These are phyloP conservation scores for Saposhnikovia divaricata DNA, from an alignment of 129 eudicot species.

Conservation along the genomic window DNA sequence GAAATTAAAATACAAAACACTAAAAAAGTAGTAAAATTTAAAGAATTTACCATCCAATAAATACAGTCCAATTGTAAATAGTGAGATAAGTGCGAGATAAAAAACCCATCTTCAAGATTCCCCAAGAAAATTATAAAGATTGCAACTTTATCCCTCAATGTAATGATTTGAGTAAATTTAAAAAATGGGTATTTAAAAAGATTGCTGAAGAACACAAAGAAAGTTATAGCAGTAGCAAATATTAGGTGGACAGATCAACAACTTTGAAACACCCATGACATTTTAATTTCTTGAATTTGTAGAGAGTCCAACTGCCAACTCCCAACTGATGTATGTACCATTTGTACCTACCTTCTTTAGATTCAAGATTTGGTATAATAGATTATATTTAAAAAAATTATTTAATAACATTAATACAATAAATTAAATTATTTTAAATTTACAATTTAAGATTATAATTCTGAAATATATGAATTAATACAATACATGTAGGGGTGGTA, in stretches of 20 bases:
- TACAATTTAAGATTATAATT: too few relatives aligned
- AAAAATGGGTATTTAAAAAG: slow-evolving; percentile 16
- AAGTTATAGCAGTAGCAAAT: not conserved
- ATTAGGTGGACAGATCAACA: slow-evolving; percentile 44
- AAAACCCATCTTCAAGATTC: slow-evolving; percentile 27
- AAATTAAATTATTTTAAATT: too few relatives aligned
- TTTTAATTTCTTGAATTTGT: not conserved
- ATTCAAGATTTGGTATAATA: too few relatives aligned
- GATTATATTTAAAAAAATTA: too few relatives aligned
- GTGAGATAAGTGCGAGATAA: slow-evolving; percentile 54
- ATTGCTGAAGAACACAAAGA: not conserved
- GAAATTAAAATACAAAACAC: not conserved
- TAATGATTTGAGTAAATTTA: not conserved
- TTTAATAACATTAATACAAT: too few relatives aligned
- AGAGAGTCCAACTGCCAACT: not conserved
- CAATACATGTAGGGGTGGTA: too few relatives aligned
- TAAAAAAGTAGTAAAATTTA: not conserved
- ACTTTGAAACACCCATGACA: not conserved
- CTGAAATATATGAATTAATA: too few relatives aligned
- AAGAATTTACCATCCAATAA: slow-evolving; percentile 58
- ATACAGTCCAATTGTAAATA: slow-evolving; percentile 74
- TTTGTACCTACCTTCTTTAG: too few relatives aligned
- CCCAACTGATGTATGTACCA: not conserved
- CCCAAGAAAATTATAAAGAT: not conserved
- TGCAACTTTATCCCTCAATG: not conserved